Evolutionary conservation across 1,284 basidiomycete genomes (phyloP).

Genomic region (Moniliella sp.): DNA sequence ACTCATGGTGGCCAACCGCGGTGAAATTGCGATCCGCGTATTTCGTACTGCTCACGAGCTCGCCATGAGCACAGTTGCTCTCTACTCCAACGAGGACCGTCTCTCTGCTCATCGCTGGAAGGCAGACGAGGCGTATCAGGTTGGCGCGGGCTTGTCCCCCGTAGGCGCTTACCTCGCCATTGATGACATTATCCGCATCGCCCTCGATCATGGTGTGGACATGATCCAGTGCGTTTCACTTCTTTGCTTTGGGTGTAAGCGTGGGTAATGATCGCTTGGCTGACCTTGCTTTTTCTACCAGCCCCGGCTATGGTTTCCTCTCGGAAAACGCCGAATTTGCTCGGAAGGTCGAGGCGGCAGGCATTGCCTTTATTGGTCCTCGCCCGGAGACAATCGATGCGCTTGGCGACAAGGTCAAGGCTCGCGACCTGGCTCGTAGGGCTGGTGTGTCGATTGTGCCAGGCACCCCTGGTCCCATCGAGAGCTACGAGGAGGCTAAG

Average conservation of each 20-base stretch:
- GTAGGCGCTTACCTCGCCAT: conserved; percentile 91
- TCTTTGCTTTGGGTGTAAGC: no score
- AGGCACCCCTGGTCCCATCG: conserved; percentile 84
- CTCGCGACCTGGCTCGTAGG: conserved; percentile 35
- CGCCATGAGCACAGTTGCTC: conserved; percentile 95
- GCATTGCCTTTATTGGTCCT: conserved; percentile 89
- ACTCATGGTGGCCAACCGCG: conserved; percentile 31
- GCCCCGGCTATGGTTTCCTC: conserved; percentile 65
- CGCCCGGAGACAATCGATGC: conserved; percentile 88
- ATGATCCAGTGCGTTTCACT: conserved; percentile 40
- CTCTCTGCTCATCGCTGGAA: conserved; percentile 91
- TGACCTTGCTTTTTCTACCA: no score
- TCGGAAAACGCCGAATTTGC: conserved; percentile 92
- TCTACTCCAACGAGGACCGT: conserved; percentile 94
- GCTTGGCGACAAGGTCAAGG: conserved; percentile 96
- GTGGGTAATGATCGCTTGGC: no score
- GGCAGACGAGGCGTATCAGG: conserved; percentile 96
- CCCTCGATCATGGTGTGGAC: conserved; percentile 1
- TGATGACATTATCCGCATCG: conserved; percentile 62
- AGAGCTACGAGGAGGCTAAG: conserved; percentile 56
- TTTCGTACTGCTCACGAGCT: conserved; percentile 96
- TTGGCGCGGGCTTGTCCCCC: conserved; percentile 80
- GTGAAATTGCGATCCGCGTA: conserved; percentile 92
- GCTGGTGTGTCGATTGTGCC: conserved; percentile 72
- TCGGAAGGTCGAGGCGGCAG: conserved; percentile 83